A percentile compares a stretch with the other conserved stretches of the same genome.
Conservation (phyloP, 192 early-diverging fungal species). For the Coemansia sp. region DNA sequence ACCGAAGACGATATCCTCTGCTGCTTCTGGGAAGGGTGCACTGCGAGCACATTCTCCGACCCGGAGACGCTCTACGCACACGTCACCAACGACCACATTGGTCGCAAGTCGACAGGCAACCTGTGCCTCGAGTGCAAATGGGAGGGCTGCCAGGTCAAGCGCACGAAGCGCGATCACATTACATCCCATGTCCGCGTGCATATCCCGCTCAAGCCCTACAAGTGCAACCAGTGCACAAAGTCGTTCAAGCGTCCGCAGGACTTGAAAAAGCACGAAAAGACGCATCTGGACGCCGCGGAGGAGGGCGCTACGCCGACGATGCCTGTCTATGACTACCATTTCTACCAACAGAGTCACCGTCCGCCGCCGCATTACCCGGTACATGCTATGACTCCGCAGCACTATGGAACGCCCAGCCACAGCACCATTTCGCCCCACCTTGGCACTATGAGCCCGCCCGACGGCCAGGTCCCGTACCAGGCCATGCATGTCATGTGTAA, state of each 20-base stretch:
- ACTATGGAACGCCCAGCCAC: conserved; percentile 21
- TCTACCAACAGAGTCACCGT: conserved; percentile 4
- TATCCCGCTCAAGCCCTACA: conserved; percentile 86
- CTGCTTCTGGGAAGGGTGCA: conserved; percentile 44
- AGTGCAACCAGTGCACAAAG: conserved; percentile 78
- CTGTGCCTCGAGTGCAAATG: conserved; percentile 87
- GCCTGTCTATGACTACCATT: conserved; percentile 30
- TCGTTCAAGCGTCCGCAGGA: conserved; percentile 95
- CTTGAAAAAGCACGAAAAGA: conserved; percentile 90
- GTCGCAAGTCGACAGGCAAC: conserved; percentile 83
- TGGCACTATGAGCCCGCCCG: conserved; percentile 38
- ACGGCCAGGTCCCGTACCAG: conserved; percentile 27
- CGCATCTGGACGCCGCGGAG: conserved; percentile 56
- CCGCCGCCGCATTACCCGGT: neutral
- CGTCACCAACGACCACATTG: conserved; percentile 86
- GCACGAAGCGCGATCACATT: conserved; percentile 91
- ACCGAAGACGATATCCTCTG: conserved; percentile 21
- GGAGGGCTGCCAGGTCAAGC: conserved; percentile 71
- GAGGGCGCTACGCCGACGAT: conserved; percentile 13
- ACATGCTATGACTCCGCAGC: neutral
- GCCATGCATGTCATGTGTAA: conserved; percentile 8
- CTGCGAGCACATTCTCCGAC: conserved; percentile 58
- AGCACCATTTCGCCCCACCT: conserved; percentile 33
- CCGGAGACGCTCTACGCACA: conserved; percentile 84
- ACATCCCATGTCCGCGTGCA: conserved; percentile 96